Conservation (phyloP, 768 basidiomycete genomes). For the Russula virescens region DNA sequence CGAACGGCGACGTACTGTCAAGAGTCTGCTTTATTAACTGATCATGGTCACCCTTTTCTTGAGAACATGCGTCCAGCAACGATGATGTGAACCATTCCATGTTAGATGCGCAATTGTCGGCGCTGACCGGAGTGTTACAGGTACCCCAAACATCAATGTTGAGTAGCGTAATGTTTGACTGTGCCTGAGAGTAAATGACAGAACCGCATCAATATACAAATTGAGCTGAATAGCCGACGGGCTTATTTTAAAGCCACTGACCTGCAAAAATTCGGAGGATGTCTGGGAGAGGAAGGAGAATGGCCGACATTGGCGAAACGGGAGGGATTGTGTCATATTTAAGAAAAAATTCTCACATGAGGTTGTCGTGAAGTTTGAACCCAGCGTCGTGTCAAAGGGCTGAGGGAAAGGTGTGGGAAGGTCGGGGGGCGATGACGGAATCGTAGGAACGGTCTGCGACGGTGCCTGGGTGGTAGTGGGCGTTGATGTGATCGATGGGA, state of each 20-base stretch:
- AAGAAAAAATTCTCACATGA: constrained; percentile 66
- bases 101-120: constrained; percentile 53
- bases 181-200: constrained; percentile 44
- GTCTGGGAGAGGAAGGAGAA: constrained; percentile 59
- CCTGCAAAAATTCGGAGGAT: constrained; percentile 51
- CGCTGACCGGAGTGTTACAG: constrained; percentile 53
- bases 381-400: constrained; percentile 58
- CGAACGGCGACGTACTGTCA: constrained; percentile 38
- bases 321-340: constrained; percentile 58
- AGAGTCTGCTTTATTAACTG: constrained; percentile 49
- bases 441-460: constrained; percentile 34
- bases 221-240: background rate
- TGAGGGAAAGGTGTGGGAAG: constrained; percentile 78
- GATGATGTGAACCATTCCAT: constrained; percentile 58
- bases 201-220: constrained; percentile 16
- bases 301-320: constrained; percentile 71
- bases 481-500: constrained; percentile 21
- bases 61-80: constrained; percentile 46
- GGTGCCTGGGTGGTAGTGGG: constrained; percentile 27
- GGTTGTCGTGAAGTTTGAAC: constrained; percentile 58
- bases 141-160: constrained; percentile 75
- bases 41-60: constrained; percentile 51
- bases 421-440: constrained; percentile 44
- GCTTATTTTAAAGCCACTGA: constrained; percentile 32
- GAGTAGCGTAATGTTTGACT: constrained; percentile 52